phyloP scores from a whole-genome alignment of 306 rosid genomes.

The Rosa chinensis region DNA sequence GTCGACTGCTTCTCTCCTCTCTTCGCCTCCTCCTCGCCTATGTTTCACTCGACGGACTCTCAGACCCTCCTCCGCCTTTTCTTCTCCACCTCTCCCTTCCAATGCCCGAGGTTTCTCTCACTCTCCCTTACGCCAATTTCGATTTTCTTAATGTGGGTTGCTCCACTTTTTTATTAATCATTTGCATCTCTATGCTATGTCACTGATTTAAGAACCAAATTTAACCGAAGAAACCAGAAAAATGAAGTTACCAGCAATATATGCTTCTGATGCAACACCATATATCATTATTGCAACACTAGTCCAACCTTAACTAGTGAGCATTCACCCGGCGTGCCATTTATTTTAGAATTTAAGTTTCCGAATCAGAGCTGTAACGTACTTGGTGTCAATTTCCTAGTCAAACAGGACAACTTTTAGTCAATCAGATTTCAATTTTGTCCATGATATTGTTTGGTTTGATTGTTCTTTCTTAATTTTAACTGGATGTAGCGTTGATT shows the following conservation, averaged over 20 bases:
- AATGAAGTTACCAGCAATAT: too few relatives aligned
- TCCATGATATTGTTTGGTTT: background rate
- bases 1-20: background rate
- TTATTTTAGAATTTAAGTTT: background rate
- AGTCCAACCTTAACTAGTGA: background rate
- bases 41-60: conserved; percentile 33
- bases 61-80: conserved; percentile 33
- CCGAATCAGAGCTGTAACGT: background rate
- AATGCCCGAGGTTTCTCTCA: conserved; percentile 25
- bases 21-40: conserved; percentile 25
- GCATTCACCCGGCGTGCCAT: background rate
- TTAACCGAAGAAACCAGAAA: too few relatives aligned
- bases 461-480: background rate
- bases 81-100: conserved; percentile 34
- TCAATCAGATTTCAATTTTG: background rate
- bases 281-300: background rate
- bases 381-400: background rate
- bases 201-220: too few relatives aligned
- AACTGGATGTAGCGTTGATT: too few relatives aligned
- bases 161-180: background rate
- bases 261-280: too few relatives aligned
- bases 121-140: background rate
- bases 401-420: background rate
- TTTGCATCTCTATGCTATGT: too few relatives aligned
- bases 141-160: too few relatives aligned